Conservation (phyloP, 208 protist genomes). For the Wallacemonas sp. region DNA sequence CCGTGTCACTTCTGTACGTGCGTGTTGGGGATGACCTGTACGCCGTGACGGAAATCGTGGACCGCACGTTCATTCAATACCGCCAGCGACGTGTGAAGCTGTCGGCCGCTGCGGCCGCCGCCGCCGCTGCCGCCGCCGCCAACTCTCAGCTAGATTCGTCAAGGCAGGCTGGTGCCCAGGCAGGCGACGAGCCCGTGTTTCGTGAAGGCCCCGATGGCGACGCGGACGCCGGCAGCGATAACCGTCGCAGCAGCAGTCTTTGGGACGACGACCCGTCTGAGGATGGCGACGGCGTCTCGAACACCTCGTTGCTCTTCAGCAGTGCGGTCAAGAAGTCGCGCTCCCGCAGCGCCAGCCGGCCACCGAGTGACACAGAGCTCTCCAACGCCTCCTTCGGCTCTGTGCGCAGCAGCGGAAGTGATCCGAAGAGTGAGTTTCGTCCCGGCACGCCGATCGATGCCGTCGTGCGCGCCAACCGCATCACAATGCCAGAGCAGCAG, state of each 20-base stretch:
- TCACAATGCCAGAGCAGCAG: no score
- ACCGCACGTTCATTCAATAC: constrained; percentile 74
- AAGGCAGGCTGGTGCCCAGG: neutral
- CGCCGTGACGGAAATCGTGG: constrained; percentile 59
- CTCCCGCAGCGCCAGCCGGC: neutral
- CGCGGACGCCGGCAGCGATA: no score
- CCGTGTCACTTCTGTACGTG: constrained; percentile 52
- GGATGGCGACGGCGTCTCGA: neutral
- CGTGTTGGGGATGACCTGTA: constrained; percentile 72
- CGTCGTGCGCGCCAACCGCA: neutral
- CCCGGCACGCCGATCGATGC: constrained; percentile 7
- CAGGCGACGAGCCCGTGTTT: neutral
- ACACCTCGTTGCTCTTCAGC: constrained; percentile 13
- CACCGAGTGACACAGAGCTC: neutral
- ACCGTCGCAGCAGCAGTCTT: no score
- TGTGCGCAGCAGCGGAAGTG: neutral
- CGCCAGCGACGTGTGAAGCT: constrained; percentile 52
- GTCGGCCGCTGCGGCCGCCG: constrained; percentile 5
- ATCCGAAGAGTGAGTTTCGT: neutral
- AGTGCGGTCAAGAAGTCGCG: constrained; percentile 6
- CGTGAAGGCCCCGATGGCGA: no score
- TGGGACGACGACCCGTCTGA: no score
- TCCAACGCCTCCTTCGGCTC: constrained; percentile 12
- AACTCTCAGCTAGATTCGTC: neutral
- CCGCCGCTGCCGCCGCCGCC: constrained; percentile 19